Evolutionary conservation across 2,329 filamentous ascomycete genomes (phyloP).

Genomic region (Bertia moriformis): DNA sequence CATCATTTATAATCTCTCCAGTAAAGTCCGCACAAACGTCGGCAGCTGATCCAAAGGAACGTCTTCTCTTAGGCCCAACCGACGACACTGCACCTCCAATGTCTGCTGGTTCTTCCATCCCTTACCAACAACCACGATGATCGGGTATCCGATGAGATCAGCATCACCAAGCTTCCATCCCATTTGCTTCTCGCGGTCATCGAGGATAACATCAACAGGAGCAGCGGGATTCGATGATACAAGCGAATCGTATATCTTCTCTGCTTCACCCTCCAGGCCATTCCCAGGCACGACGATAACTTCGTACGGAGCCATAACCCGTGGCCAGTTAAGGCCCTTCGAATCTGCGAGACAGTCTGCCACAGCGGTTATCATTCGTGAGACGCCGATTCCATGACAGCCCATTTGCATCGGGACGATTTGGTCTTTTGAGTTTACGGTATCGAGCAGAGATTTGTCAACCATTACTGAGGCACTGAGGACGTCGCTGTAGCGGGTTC

Average conservation of each 20-base stretch:
- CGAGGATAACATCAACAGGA: constrained; percentile 51
- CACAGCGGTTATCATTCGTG: constrained; percentile 74
- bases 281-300: constrained; percentile 47
- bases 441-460: constrained; percentile 12
- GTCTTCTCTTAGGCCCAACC: constrained; percentile 44
- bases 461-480: constrained; percentile 48
- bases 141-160: constrained; percentile 74
- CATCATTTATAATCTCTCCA: constrained; percentile 36
- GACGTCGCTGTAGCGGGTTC: constrained; percentile 71
- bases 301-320: constrained; percentile 72
- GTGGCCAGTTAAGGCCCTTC: constrained; percentile 75
- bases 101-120: constrained; percentile 41
- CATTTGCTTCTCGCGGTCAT: constrained; percentile 56
- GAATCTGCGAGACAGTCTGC: constrained; percentile 61
- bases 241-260: constrained; percentile 50
- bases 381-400: constrained; percentile 89
- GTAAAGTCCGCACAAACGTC: constrained; percentile 26
- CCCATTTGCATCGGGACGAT: constrained; percentile 70
- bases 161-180: constrained; percentile 84
- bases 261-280: constrained; percentile 28
- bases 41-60: constrained; percentile 35
- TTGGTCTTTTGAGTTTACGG: neutral
- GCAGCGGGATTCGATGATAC: constrained; percentile 5
- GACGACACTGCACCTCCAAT: constrained; percentile 71
- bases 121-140: constrained; percentile 67